phyloP scores from a whole-genome alignment of 495 filamentous ascomycete species.

The Daldinia childiae region DNA sequence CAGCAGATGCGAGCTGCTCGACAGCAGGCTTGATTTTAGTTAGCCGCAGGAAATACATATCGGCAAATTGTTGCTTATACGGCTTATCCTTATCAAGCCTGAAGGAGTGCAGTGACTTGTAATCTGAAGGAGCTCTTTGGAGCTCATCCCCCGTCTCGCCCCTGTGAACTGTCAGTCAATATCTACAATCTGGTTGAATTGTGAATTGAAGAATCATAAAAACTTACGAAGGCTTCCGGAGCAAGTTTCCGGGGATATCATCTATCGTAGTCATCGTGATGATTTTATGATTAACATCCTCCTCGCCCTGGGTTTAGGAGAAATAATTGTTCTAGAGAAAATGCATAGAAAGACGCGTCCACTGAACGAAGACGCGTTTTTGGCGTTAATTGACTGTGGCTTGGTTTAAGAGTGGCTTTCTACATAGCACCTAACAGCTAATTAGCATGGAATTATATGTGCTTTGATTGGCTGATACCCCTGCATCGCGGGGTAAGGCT shows the following conservation, averaged over 20 bases:
- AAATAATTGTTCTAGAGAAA: conserved; percentile 3
- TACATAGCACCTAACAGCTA: too few species aligned
- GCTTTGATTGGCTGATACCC: conserved; percentile 21
- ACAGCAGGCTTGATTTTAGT: conserved; percentile 86
- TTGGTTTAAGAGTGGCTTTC: conserved; percentile 16
- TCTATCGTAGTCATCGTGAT: conserved; percentile 41
- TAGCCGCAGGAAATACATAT: conserved; percentile 95
- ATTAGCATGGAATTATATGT: too few species aligned
- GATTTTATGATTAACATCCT: conserved; percentile 9
- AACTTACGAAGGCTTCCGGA: conserved; percentile 53
- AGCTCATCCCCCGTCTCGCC: conserved; percentile 49
- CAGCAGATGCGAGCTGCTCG: conserved; percentile 73
- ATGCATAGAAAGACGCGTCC: conserved; percentile 40
- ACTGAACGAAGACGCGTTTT: conserved; percentile 41
- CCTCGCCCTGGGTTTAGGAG: neutral
- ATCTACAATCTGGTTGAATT: neutral
- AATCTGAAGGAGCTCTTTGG: conserved; percentile 65
- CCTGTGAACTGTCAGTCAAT: conserved; percentile 48
- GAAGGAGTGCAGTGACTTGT: conserved; percentile 80
- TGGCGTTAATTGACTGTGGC: conserved; percentile 48
- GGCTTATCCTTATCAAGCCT: conserved; percentile 73
- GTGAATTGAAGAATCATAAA: neutral
- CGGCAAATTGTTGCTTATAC: conserved; percentile 95
- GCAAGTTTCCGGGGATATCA: conserved; percentile 47
- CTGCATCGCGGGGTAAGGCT: conserved; percentile 41